phyloP scores from a whole-genome alignment of 139 green algal genomes.

The Spirogloea muscicola region DNA sequence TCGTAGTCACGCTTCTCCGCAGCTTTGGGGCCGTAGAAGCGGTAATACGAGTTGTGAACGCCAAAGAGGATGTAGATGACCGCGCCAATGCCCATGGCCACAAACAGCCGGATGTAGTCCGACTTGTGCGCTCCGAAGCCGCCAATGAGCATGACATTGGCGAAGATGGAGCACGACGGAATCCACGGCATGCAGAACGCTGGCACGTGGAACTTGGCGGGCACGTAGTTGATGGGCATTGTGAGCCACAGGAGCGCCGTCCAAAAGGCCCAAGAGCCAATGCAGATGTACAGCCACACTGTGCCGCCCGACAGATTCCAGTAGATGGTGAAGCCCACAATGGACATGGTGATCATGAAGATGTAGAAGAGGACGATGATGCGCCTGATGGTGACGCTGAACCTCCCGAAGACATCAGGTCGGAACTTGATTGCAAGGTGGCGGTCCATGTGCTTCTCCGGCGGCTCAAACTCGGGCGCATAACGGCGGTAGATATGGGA shows the following conservation, averaged over 20 bases:
- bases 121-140: slow-evolving; percentile 14
- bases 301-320: slow-evolving; percentile 14
- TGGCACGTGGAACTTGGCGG: slow-evolving; percentile 15
- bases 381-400: too few species aligned
- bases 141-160: slow-evolving; percentile 26
- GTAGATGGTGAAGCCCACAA: slow-evolving; percentile 24
- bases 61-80: slow-evolving; percentile 25
- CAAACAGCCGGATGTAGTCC: slow-evolving; percentile 25
- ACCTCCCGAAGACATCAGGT: too few species aligned
- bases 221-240: slow-evolving; percentile 23
- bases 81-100: slow-evolving; percentile 13
- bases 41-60: slow-evolving; percentile 21
- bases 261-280: neutral
- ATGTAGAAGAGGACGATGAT: too few species aligned
- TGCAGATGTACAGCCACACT: slow-evolving; percentile 7
- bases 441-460: too few species aligned
- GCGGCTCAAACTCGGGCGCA: slow-evolving; percentile 24
- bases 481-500: slow-evolving; percentile 25
- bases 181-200: slow-evolving; percentile 19
- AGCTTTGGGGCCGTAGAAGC: slow-evolving; percentile 24
- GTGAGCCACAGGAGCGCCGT: slow-evolving; percentile 10
- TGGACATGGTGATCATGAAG: too few species aligned
- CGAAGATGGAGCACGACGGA: slow-evolving; percentile 18
- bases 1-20: too few species aligned
- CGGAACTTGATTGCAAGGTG: too few species aligned